A percentile compares a stretch with the other conserved stretches of the same genome.
phyloP scores from a whole-genome alignment of 2,329 filamentous ascomycete genomes.

The Exophiala sp. region DNA sequence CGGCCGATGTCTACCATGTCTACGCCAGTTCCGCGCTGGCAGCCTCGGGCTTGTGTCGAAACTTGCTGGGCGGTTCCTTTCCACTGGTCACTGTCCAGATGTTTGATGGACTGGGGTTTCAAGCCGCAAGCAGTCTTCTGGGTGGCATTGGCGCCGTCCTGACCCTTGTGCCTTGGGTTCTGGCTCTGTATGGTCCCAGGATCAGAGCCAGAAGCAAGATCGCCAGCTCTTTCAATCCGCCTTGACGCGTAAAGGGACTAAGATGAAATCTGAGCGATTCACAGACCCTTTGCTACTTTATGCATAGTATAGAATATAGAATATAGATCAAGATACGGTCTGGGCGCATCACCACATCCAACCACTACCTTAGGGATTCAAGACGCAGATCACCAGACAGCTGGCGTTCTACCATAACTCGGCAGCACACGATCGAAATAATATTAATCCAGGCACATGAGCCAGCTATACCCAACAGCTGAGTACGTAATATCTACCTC shows the following conservation, averaged over 20 bases:
- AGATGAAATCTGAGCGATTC: no score
- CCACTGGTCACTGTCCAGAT: constrained; percentile 68
- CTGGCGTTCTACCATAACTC: no score
- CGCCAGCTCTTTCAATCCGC: constrained; percentile 41
- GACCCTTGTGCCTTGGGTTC: constrained; percentile 75
- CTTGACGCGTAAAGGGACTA: background rate
- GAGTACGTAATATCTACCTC: no score
- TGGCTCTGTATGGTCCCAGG: constrained; percentile 68
- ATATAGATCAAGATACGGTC: no score
- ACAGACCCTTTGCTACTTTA: background rate
- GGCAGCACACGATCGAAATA: no score
- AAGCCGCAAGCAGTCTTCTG: constrained; percentile 65
- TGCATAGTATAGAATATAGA: background rate
- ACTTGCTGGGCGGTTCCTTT: constrained; percentile 74
- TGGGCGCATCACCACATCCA: no score
- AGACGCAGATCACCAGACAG: no score
- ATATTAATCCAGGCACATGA: no score
- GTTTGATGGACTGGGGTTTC: constrained; percentile 66
- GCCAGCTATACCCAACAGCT: no score
- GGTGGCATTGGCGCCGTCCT: constrained; percentile 63
- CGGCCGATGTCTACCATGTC: constrained; percentile 78
- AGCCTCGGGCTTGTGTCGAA: constrained; percentile 82
- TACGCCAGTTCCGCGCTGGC: constrained; percentile 83
- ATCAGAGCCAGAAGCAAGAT: constrained; percentile 74
- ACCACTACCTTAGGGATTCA: no score